These are phyloP conservation scores for Balansia obtecta DNA, from an alignment of 2,329 filamentous ascomycete genomes.

Conservation along the genomic window DNA sequence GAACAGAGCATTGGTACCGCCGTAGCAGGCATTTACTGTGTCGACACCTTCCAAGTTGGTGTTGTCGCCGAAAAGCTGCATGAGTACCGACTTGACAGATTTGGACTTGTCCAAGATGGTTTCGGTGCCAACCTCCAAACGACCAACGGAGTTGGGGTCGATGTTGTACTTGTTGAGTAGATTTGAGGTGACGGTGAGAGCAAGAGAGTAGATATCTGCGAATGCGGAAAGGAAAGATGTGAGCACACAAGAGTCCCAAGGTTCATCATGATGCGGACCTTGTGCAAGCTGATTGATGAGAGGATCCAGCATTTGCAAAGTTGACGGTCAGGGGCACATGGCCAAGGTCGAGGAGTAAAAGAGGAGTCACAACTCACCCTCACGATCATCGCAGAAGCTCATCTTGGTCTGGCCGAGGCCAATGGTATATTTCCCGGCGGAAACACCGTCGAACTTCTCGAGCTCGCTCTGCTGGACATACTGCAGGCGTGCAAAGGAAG, in stretches of 20 bases:
- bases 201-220: conserved; percentile 76
- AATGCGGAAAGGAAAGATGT: conserved; percentile 2
- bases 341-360: background rate
- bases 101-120: conserved; percentile 83
- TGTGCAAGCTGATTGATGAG: background rate
- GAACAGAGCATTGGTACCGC: conserved; percentile 73
- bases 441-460: conserved; percentile 77
- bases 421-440: conserved; percentile 78
- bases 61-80: conserved; percentile 78
- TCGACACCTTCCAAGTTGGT: conserved; percentile 76
- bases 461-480: conserved; percentile 76
- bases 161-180: conserved; percentile 75
- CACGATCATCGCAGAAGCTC: conserved; percentile 83
- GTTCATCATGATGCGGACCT: background rate
- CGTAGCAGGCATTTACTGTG: conserved; percentile 77
- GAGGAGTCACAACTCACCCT: conserved; percentile 44
- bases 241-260: background rate
- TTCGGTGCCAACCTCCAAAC: conserved; percentile 76
- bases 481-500: conserved; percentile 28
- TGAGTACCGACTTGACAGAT: conserved; percentile 78
- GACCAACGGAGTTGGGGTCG: conserved; percentile 64
- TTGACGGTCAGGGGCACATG: background rate
- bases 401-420: conserved; percentile 85
- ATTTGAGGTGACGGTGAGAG: conserved; percentile 65
- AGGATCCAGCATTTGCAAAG: background rate